Evolutionary conservation across 495 filamentous ascomycete species (phyloP), one percentile per base, ranked within the genome.

Genomic region (Tuber borchii): DNA sequence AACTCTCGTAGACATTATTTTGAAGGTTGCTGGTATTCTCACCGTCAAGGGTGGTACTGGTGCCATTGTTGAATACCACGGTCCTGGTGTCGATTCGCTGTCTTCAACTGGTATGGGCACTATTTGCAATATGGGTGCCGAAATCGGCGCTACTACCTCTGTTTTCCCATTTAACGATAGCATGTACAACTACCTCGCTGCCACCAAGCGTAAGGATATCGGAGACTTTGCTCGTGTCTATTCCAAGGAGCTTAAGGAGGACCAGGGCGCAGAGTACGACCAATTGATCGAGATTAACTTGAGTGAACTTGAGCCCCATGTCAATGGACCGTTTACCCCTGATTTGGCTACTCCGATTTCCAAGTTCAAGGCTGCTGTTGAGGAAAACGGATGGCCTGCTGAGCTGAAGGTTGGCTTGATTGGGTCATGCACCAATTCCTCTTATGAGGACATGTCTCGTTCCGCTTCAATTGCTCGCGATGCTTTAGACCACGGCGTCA

Each of bases 291-390:
- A 97, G 87, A 91, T 99, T 86, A 94, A 99, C 87, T 90, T 99
- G 51, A 91, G 88, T 72, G 91, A 95, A 86, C 91, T 99, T 69
- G 95, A 99, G 88, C 95, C 95, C 51, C 93, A 99, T 85, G 93
- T 99, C 87, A 99, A 99, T 87, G 95, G 95, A 80, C 95, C 95
- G 73, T 99, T 99, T 90, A 99, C 95, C n/a, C 95, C 95, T 76
- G 95, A 99, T 90, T 90, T 99, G 85, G 94, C 94, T 69, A 98
- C 95, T 65, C 95, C 95, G 31, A 93, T 99, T 86, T 97, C 94
- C 85, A 92, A 97, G 87, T 98, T 97, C 87, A 93, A 93, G 85
- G 91, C 94, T 84, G 93, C 95, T 81, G 95, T 95, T 78, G 92
- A 95, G 88, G 87, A 88, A 80, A 97, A 99, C 86, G 91, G 91